A percentile compares a stretch with the other conserved stretches of the same genome.
These are phyloP conservation scores for Trifolium dubium DNA, from an alignment of 306 rosid species.

Conservation along the genomic window DNA sequence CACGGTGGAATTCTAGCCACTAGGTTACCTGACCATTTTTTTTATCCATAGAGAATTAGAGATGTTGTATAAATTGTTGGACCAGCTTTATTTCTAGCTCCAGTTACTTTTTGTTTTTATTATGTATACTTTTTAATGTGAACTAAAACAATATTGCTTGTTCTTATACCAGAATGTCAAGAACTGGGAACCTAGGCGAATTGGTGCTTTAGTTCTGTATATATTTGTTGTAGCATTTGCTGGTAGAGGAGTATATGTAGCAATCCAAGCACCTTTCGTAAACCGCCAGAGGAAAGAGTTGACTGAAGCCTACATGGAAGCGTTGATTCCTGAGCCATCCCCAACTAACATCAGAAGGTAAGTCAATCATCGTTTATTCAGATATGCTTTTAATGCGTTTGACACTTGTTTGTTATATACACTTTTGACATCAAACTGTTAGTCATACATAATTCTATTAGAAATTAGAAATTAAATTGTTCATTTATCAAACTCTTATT, in stretches of 20 bases:
- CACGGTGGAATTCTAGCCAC: too few species aligned
- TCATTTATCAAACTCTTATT: conserved; percentile 4
- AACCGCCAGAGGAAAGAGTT: conserved; percentile 65
- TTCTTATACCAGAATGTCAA: conserved; percentile 63
- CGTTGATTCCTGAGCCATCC: conserved; percentile 90
- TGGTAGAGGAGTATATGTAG: conserved; percentile 65
- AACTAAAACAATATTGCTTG: conserved; percentile 34
- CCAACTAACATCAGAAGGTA: conserved; percentile 75
- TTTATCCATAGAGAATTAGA: conserved; percentile 10
- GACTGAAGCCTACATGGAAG: conserved; percentile 96
- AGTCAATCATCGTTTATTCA: conserved; percentile 30
- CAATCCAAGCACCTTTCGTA: conserved; percentile 65
- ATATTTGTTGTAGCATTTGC: conserved; percentile 57
- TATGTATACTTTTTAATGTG: background rate
- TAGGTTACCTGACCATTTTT: background rate
- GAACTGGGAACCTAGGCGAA: conserved; percentile 79
- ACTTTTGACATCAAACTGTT: conserved; percentile 33
- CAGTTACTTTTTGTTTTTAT: conserved; percentile 6
- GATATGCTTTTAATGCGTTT: conserved; percentile 18
- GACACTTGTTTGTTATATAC: background rate
- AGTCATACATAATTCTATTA: conserved; percentile 6
- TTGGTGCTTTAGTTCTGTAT: conserved; percentile 72
- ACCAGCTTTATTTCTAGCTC: conserved; percentile 8
- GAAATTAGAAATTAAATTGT: background rate
- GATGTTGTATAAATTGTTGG: conserved; percentile 7